Conservation (phyloP, 2,329 filamentous ascomycete species). For the Trichoderma sp. region DNA sequence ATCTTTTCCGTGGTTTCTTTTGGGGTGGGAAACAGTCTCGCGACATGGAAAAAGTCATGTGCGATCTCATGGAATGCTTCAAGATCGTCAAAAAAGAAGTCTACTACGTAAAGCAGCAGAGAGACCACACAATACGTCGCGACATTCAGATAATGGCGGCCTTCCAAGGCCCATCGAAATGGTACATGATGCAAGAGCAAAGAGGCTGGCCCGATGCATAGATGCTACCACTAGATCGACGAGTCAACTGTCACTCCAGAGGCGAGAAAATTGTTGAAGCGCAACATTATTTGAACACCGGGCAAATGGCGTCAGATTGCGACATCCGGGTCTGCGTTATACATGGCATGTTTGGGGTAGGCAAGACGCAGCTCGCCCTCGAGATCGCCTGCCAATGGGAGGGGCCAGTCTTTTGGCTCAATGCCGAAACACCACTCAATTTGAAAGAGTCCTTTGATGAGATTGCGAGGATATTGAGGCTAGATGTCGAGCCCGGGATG, state of each 20-base stretch:
- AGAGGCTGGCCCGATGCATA: background rate
- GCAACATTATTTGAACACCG: background rate
- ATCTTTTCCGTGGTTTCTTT: background rate
- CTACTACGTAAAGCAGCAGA: background rate
- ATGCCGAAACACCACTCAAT: background rate
- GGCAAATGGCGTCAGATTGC: background rate
- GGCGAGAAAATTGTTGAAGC: background rate
- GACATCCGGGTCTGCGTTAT: background rate
- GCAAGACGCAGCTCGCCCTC: background rate
- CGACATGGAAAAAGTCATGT: background rate
- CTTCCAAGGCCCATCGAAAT: background rate
- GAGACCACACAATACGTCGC: background rate
- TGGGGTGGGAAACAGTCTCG: background rate
- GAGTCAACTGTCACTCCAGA: background rate
- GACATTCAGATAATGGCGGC: background rate
- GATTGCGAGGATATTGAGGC: background rate
- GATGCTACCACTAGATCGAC: background rate
- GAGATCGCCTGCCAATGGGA: background rate
- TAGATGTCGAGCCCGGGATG: background rate
- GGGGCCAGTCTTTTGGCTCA: background rate
- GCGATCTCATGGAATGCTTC: background rate
- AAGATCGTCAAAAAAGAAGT: background rate
- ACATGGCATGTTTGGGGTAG: background rate
- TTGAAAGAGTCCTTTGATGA: background rate
- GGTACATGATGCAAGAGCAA: background rate